Percentiles rank a stretch among this genome's conserved stretches.
Evolutionary conservation across 108 stramenopile species (phyloP).

Genomic region (Skeletonema grethae): DNA sequence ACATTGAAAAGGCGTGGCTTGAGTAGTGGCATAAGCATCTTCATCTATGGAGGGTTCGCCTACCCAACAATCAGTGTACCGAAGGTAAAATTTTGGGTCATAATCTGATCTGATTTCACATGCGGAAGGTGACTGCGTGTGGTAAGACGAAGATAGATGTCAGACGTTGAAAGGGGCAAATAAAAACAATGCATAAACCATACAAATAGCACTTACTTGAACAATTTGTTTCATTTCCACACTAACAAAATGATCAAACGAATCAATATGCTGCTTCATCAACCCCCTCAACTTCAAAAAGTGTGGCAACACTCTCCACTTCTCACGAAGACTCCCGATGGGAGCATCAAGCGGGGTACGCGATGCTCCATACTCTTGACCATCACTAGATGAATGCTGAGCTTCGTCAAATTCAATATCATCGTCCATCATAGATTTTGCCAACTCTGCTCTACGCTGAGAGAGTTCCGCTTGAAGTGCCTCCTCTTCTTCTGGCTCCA

Average conservation of each 20-base stretch:
- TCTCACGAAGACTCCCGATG: slow-evolving; percentile 87
- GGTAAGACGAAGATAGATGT: not conserved
- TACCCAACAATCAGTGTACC: slow-evolving; percentile 95
- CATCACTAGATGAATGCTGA: slow-evolving; percentile 12
- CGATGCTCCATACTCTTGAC: slow-evolving; percentile 72
- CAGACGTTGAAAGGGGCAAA: not conserved
- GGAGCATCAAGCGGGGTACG: slow-evolving; percentile 84
- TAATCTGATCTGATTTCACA: slow-evolving; percentile 92
- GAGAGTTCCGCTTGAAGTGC: slow-evolving; percentile 48
- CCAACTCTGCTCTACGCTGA: slow-evolving; percentile 24
- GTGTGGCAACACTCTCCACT: slow-evolving; percentile 95
- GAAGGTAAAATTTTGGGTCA: slow-evolving; percentile 95
- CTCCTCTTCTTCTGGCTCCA: slow-evolving; percentile 52
- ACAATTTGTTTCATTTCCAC: slow-evolving; percentile 93
- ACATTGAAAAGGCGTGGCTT: slow-evolving; percentile 95
- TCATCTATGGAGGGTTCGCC: slow-evolving; percentile 94
- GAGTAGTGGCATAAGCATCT: slow-evolving; percentile 78
- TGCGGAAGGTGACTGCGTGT: slow-evolving; percentile 65
- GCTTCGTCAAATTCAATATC: not conserved
- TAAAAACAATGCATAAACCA: not conserved
- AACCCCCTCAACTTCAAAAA: slow-evolving; percentile 92
- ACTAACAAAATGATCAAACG: slow-evolving; percentile 97
- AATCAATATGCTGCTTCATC: slow-evolving; percentile 98
- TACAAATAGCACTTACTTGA: slow-evolving; percentile 28
- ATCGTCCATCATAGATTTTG: slow-evolving; percentile 1